These are phyloP conservation scores for Calonectria crousiana DNA, from an alignment of 2,329 filamentous ascomycete species.

Conservation along the genomic window DNA sequence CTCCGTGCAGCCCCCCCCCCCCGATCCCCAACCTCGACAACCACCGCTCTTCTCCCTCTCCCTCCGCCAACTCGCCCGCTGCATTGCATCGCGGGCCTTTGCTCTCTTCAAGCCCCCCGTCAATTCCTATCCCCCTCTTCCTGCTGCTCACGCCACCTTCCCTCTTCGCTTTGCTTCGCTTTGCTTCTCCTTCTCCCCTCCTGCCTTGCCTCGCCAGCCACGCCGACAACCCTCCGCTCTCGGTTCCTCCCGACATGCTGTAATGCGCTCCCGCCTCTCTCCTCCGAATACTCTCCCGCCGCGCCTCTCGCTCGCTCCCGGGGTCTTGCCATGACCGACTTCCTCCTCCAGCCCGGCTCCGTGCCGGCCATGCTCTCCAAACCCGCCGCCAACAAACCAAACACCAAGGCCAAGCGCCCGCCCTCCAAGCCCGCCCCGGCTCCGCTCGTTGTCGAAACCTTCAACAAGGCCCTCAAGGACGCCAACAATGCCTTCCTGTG, in stretches of 20 bases:
- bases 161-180: too few species aligned
- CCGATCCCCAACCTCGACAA: slow-evolving; percentile 28
- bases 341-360: slow-evolving; percentile 42
- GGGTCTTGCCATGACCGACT: slow-evolving; percentile 42
- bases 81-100: background rate
- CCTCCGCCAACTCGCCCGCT: background rate
- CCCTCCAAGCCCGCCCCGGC: slow-evolving; percentile 24
- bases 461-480: slow-evolving; percentile 51
- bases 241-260: slow-evolving; percentile 4
- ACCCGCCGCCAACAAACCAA: slow-evolving; percentile 32
- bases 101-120: background rate
- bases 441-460: slow-evolving; percentile 37
- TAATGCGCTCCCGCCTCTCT: slow-evolving; percentile 28
- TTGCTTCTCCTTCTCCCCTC: background rate
- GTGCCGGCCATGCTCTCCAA: slow-evolving; percentile 38
- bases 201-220: background rate
- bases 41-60: slow-evolving; percentile 12
- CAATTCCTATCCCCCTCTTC: background rate
- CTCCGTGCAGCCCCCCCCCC: slow-evolving; percentile 27
- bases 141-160: background rate
- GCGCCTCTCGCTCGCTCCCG: slow-evolving; percentile 30
- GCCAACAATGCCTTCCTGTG: slow-evolving; percentile 58
- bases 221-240: background rate
- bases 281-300: slow-evolving; percentile 15
- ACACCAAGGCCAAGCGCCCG: slow-evolving; percentile 41